Base-by-base conservation (phyloP, 176 grass and related monocot genomes). In the Ampelocalamus luodianensis region DNA sequence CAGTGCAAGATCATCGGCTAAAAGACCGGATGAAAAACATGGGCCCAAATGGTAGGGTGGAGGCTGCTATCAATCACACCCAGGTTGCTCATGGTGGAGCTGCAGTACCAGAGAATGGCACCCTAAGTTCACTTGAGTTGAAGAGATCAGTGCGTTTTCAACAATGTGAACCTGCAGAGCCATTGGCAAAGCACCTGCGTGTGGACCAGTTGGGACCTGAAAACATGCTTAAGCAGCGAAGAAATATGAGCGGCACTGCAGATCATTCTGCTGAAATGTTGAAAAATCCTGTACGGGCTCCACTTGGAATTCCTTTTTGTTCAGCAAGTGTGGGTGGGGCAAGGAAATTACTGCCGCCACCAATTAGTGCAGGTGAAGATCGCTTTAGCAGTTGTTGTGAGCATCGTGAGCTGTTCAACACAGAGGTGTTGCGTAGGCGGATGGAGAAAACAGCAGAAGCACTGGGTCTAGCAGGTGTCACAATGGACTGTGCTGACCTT, bases 401-500 rank as follows among this genome's bases (percentile, higher is more conserved):
- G 64, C 56, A 66, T 78, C 76, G 70, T 42, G 85, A 79, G 29
- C 74, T 98, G 64, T 80, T 66, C 17, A 81, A 54, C 76, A 90
- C 79, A 24, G 93, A 95, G 75, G 29, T 83, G 24, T 74, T 98
- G 83, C 83, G 74, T 73, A 87, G 60, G 42, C 62, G 80, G 58
- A 91, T 98, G 87, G 91, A 93, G 80, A 91, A 90, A 92, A 92
- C 86, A 73, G 88, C 93, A 50, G 85, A 90, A 81, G 87, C 91
- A 46, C 71, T 92, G 49, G 93, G 89, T 46, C 77, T 98, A 80
- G 69, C 69, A 3, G 93, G 89, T 82, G 89, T 93, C 53, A 85
- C 91, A 66, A 67, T 84, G 78, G 96, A 95, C 77, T 90, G 91
- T 85, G 91, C 91, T 10, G 84, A 94, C 51, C 68, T 98, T 82